phyloP scores from a whole-genome alignment of 306 rosid genomes.

The Prosopis cineraria region DNA sequence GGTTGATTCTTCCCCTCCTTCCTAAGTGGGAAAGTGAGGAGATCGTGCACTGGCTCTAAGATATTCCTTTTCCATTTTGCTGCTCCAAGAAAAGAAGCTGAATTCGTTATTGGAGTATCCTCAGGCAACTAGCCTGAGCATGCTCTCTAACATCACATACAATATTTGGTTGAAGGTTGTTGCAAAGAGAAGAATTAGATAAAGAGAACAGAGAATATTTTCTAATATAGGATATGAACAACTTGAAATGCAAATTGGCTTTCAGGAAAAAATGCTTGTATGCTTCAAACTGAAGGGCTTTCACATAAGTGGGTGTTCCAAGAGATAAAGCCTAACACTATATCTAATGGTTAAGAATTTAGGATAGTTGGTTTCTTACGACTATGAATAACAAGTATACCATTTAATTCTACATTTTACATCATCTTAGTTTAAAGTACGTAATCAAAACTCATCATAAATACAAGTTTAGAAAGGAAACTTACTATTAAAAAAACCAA shows the following conservation, averaged over 20 bases:
- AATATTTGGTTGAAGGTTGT: neutral
- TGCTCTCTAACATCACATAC: too few relatives aligned
- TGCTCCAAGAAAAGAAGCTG: too few relatives aligned
- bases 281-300: neutral
- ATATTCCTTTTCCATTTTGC: too few relatives aligned
- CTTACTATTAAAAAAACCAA: slow-evolving; percentile 18
- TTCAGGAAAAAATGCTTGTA: neutral
- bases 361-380: neutral
- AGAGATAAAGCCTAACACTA: neutral
- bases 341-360: neutral
- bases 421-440: slow-evolving; percentile 3
- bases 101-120: too few relatives aligned
- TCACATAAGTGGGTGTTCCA: neutral
- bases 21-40: too few relatives aligned
- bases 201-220: neutral
- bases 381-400: neutral
- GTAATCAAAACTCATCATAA: slow-evolving; percentile 13
- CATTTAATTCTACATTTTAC: slow-evolving; percentile 18
- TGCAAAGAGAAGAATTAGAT: neutral
- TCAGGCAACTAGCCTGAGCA: too few relatives aligned
- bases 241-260: neutral
- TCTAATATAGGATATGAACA: neutral
- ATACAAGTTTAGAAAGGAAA: slow-evolving; percentile 10
- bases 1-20: too few relatives aligned
- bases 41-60: too few relatives aligned